These are phyloP conservation scores for Alloascoidea africana DNA, from an alignment of 805 yeast genomes.

Conservation along the genomic window DNA sequence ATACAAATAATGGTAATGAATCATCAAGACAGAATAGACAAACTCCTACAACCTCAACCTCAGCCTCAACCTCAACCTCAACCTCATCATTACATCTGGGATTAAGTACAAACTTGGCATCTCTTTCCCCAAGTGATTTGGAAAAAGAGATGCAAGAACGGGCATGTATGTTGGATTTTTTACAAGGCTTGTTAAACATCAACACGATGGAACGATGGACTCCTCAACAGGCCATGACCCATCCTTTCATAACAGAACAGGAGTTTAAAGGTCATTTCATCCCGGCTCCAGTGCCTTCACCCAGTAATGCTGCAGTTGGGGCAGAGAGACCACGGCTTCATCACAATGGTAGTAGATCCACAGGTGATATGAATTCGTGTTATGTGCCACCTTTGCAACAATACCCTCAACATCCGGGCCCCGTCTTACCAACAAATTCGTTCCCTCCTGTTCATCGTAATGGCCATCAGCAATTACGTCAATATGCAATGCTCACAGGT, in stretches of 20 bases:
- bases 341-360: not conserved
- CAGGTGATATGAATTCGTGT: not conserved
- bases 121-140: not conserved
- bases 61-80: too few species aligned
- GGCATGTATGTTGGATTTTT: slow-evolving; percentile 56
- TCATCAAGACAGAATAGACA: too few species aligned
- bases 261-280: slow-evolving; percentile 30
- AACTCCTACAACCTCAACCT: not conserved
- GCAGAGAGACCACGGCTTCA: too few species aligned
- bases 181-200: slow-evolving; percentile 59
- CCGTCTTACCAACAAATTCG: not conserved
- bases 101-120: not conserved
- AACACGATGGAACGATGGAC: slow-evolving; percentile 95
- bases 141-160: slow-evolving; percentile 54
- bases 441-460: not conserved
- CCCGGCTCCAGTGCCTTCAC: too few species aligned
- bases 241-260: slow-evolving; percentile 71
- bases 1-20: too few species aligned
- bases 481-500: too few species aligned
- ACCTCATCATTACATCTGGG: too few species aligned
- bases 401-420: not conserved
- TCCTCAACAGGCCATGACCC: slow-evolving; percentile 87
- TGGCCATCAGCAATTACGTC: too few species aligned
- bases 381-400: not conserved
- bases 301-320: too few species aligned